A percentile compares a stretch with the other conserved stretches of the same genome.
Evolutionary conservation across 495 filamentous ascomycete genomes (phyloP).

Genomic region (Chaetomium tenue): DNA sequence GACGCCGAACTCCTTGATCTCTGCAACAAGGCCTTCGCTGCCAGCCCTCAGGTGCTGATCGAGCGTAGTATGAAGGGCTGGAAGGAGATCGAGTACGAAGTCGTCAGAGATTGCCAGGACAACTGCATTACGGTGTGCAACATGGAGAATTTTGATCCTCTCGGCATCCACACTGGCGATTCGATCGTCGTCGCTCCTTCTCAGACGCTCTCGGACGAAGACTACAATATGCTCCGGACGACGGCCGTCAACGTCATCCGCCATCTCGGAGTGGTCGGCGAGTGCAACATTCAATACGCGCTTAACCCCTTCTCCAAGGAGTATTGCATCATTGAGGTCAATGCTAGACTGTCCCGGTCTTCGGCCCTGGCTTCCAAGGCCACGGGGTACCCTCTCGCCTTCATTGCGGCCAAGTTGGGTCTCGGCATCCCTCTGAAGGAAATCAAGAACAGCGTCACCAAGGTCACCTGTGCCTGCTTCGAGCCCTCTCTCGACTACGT

Average conservation of each 20-base stretch:
- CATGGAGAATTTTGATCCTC: slow-evolving; percentile 99
- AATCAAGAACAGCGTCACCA: slow-evolving; percentile 93
- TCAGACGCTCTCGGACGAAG: slow-evolving; percentile 93
- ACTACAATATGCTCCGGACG: slow-evolving; percentile 98
- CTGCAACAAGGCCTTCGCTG: slow-evolving; percentile 93
- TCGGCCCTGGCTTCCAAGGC: slow-evolving; percentile 97
- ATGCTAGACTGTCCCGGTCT: slow-evolving; percentile 93
- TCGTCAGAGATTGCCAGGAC: slow-evolving; percentile 88
- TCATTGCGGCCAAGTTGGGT: slow-evolving; percentile 93
- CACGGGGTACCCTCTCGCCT: slow-evolving; percentile 94
- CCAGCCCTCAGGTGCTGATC: slow-evolving; percentile 92
- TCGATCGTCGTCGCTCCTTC: slow-evolving; percentile 95
- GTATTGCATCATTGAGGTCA: slow-evolving; percentile 98
- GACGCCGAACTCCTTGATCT: slow-evolving; percentile 82
- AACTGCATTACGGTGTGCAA: slow-evolving; percentile 99
- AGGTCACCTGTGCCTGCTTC: slow-evolving; percentile 95
- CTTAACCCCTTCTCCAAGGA: slow-evolving; percentile 93
- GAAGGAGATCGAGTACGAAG: slow-evolving; percentile 99
- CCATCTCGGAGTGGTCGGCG: slow-evolving; percentile 91
- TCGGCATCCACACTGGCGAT: slow-evolving; percentile 95
- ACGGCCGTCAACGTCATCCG: slow-evolving; percentile 95
- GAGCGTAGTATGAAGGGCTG: slow-evolving; percentile 99
- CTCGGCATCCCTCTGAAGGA: slow-evolving; percentile 94
- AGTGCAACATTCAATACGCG: slow-evolving; percentile 98
- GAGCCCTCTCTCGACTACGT: slow-evolving; percentile 99